phyloP scores from a whole-genome alignment of 2,329 filamentous ascomycete species.

The Pseudofabraea citricarpa region DNA sequence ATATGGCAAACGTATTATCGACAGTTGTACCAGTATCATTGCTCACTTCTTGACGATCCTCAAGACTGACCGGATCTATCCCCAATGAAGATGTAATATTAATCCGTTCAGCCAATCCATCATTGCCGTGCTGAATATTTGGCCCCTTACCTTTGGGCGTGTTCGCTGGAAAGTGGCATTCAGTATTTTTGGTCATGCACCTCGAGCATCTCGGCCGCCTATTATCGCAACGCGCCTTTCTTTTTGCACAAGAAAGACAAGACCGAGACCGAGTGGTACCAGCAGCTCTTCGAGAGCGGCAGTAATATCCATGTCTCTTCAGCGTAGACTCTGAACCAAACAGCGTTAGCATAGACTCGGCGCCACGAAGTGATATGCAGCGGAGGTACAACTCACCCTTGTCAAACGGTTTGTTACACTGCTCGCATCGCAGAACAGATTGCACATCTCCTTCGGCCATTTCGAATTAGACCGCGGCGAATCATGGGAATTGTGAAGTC shows the following conservation, averaged over 20 bases:
- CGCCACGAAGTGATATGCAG: conserved; percentile 3
- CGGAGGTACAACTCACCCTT: conserved; percentile 27
- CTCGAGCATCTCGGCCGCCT: conserved; percentile 32
- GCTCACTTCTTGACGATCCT: conserved; percentile 9
- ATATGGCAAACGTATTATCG: conserved; percentile 9
- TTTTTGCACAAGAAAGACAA: conserved; percentile 32
- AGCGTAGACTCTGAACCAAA: conserved; percentile 32
- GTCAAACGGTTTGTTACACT: conserved; percentile 37
- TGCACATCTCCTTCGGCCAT: conserved; percentile 20
- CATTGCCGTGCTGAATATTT: conserved; percentile 7
- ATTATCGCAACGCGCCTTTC: conserved; percentile 34
- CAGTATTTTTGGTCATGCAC: conserved; percentile 29
- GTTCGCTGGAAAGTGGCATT: conserved; percentile 31
- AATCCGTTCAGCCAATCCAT: conserved; percentile 4
- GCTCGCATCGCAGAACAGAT: conserved; percentile 29
- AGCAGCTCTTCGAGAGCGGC: conserved; percentile 31
- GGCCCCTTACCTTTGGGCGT: conserved; percentile 6
- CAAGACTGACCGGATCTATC: conserved; percentile 3
- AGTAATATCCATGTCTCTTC: conserved; percentile 41
- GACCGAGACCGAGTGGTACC: conserved; percentile 26
- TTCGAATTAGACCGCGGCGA: conserved; percentile 17
- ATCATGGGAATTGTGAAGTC: conserved; percentile 8
- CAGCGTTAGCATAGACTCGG: conserved; percentile 13
- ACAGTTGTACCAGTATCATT: conserved; percentile 11
- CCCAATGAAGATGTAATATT: conserved; percentile 3